Evolutionary conservation across 352 stramenopile species (phyloP), one percentile per base, ranked within the genome.

Genomic region (Globisporangium ultimum): DNA sequence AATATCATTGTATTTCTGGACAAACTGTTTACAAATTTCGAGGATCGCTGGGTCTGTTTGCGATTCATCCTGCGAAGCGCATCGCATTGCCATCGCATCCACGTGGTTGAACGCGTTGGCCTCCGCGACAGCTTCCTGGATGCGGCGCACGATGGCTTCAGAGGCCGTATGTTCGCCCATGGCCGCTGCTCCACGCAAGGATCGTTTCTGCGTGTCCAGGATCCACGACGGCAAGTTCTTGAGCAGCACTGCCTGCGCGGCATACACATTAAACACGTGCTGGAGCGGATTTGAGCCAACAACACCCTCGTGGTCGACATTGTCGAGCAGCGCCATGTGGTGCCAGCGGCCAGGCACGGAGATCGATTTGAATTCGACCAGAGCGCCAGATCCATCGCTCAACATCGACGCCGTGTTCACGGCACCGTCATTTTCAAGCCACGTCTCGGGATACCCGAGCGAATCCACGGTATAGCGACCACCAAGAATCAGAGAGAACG

Each of bases 251-350:
- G 36, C 43, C 20, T 66, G 60, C 3, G 53, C 41, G 17, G 40
- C n/a, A 53, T 66, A 66, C 4, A 66, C 46, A n/a, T 38, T 21
- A 22, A 60, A 57, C 9, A 66, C 48, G 17, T 66, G 45, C 52
- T 55, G 46, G 24, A 53, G 43, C 53, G 58, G 41, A 36, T 54
- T 66, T 15, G 58, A 49, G 17, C 60, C 60, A 20, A 66, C 36
- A 34, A 61, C 38, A 14, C 38, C 53, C 45, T 53, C 20, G 53
- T 66, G 59, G 38, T 66, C 59, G 20, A 66, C 43, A 17, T 21
- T 53, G 32, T 60, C 43, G 12, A 66, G 53, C 21, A 55, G 34
- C 20, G 52, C 59, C 36, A 66, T 38, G 53, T 61, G 51, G 47
- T 66, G 51, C 59, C 59, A 66, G 18, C 53, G 51, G 32, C 59